Evolutionary conservation across 2,329 filamentous ascomycete genomes (phyloP).

Genomic region (Paraconiothyrium sp.): DNA sequence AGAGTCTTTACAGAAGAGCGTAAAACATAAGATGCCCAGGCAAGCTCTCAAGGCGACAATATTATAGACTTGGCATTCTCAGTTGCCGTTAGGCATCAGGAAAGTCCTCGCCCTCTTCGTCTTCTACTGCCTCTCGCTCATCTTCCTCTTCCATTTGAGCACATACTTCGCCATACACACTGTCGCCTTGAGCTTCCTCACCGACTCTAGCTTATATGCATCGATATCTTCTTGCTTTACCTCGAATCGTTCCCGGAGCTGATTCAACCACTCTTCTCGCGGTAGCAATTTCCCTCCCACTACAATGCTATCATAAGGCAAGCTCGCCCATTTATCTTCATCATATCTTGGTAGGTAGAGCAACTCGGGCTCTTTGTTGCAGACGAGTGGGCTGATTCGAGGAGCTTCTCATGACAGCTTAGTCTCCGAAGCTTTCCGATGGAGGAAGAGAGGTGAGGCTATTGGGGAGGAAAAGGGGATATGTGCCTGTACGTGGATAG

Average conservation of each 20-base stretch:
- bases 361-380: slow-evolving; percentile 21
- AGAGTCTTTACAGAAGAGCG: not conserved
- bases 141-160: slow-evolving; percentile 6
- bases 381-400: slow-evolving; percentile 11
- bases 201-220: slow-evolving; percentile 17
- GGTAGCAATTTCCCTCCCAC: slow-evolving; percentile 4
- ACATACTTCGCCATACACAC: slow-evolving; percentile 12
- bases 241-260: slow-evolving; percentile 15
- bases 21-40: not conserved
- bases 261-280: slow-evolving; percentile 18
- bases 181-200: slow-evolving; percentile 18
- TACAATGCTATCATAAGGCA: not conserved
- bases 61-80: not conserved
- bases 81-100: not conserved
- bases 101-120: not conserved
- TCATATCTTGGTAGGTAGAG: slow-evolving; percentile 23
- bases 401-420: slow-evolving; percentile 20
- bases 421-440: too few species aligned
- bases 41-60: not conserved
- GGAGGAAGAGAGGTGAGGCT: too few species aligned
- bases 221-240: slow-evolving; percentile 26
- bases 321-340: not conserved
- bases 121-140: not conserved
- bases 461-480: too few species aligned
- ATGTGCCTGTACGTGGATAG: too few species aligned